Conservation (phyloP, 2,329 filamentous ascomycete genomes). For the Aureobasidium sp. region DNA sequence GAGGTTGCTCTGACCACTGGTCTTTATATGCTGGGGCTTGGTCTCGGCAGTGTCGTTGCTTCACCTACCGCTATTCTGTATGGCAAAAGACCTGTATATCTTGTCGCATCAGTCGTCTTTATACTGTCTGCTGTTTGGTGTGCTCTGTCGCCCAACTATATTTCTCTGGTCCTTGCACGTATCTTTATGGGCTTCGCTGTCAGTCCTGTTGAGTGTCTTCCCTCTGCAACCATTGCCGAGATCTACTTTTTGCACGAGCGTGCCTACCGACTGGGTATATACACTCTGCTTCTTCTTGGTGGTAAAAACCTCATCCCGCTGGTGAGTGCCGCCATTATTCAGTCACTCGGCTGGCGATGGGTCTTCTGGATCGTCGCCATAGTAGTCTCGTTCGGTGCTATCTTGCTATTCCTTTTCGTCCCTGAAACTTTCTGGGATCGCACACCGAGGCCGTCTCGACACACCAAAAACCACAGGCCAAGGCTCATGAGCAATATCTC, state of each 20-base stretch:
- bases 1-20: constrained; percentile 80
- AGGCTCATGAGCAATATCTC: constrained; percentile 17
- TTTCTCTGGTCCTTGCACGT: constrained; percentile 69
- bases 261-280: constrained; percentile 87
- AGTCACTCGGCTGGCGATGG: constrained; percentile 64
- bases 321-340: constrained; percentile 76
- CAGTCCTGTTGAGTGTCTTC: constrained; percentile 84
- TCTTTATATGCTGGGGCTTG: constrained; percentile 88
- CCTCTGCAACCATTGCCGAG: constrained; percentile 88
- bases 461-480: constrained; percentile 20
- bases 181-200: constrained; percentile 84
- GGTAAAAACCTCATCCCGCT: constrained; percentile 82
- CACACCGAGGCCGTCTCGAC: constrained; percentile 49
- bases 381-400: constrained; percentile 60
- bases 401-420: constrained; percentile 78
- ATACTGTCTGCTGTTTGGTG: constrained; percentile 74
- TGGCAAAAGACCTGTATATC: constrained; percentile 86
- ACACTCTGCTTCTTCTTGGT: constrained; percentile 78
- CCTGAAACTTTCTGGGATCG: constrained; percentile 96
- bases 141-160: constrained; percentile 70
- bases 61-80: constrained; percentile 86
- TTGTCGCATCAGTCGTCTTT: constrained; percentile 69
- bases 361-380: constrained; percentile 64
- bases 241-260: constrained; percentile 95
- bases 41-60: constrained; percentile 74